Conservation (phyloP, 805 yeast species). For the Zygotorulaspora danielsina region DNA sequence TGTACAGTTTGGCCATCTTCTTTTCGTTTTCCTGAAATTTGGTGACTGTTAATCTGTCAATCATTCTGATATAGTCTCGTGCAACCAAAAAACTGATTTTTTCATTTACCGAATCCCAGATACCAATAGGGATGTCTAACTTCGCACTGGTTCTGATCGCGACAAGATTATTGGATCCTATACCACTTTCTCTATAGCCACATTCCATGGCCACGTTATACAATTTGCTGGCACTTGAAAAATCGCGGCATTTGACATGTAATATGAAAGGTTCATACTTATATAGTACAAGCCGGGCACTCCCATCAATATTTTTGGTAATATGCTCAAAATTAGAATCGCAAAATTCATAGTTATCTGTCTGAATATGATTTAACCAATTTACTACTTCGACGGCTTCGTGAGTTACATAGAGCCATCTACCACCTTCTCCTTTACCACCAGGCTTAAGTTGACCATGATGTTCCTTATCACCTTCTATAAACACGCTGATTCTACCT, state of each 20-base stretch:
- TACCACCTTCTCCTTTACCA: conserved; percentile 81
- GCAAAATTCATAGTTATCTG: conserved; percentile 22
- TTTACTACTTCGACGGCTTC: conserved; percentile 44
- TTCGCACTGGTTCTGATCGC: conserved; percentile 67
- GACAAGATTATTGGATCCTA: conserved; percentile 71
- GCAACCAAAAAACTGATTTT: conserved; percentile 44
- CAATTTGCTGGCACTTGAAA: conserved; percentile 52
- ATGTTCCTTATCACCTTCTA: conserved; percentile 59
- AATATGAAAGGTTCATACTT: conserved; percentile 83
- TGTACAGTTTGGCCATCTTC: conserved; percentile 48
- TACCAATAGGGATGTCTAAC: conserved; percentile 75
- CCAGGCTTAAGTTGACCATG: conserved; percentile 47
- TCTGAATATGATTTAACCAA: conserved; percentile 42
- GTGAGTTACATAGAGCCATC: conserved; percentile 79
- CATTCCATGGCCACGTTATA: conserved; percentile 73
- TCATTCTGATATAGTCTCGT: conserved; percentile 45
- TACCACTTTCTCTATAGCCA: conserved; percentile 85
- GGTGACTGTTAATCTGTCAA: conserved; percentile 53
- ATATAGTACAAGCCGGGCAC: conserved; percentile 57
- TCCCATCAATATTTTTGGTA: conserved; percentile 7
- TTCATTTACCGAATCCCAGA: conserved; percentile 33
- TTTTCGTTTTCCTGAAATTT: conserved; percentile 62
- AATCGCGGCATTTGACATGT: conserved; percentile 73
- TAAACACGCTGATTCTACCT: conserved; percentile 77
- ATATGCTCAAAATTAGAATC: conserved; percentile 1